Conservation (phyloP, 176 grass and related monocot genomes). For the Avena eriantha region DNA sequence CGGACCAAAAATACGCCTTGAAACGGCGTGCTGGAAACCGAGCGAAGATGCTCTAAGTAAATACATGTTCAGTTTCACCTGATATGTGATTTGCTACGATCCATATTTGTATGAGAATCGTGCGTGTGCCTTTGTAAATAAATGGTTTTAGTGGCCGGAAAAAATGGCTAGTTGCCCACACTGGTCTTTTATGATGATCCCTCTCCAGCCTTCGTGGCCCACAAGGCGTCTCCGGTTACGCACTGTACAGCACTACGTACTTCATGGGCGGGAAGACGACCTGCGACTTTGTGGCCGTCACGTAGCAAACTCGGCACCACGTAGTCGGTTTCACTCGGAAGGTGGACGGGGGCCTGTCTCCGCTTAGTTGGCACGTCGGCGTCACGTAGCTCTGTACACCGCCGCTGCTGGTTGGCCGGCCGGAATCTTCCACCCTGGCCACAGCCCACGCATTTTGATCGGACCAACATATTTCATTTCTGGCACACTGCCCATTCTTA, state of each 20-base stretch:
- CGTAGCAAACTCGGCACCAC: slow-evolving; percentile 33
- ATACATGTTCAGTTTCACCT: neutral
- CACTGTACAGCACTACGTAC: slow-evolving; percentile 34
- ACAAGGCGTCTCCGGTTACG: neutral
- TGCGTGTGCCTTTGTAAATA: neutral
- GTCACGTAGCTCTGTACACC: slow-evolving; percentile 37
- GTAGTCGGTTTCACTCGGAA: slow-evolving; percentile 22
- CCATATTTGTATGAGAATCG: neutral
- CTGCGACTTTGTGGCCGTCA: slow-evolving; percentile 38
- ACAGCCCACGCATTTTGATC: slow-evolving; percentile 13
- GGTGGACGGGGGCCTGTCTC: neutral
- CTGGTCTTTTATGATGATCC: neutral
- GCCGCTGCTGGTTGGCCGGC: neutral
- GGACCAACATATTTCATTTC: neutral
- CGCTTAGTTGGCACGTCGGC: slow-evolving; percentile 47
- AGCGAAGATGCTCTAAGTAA: too few species aligned
- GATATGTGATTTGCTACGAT: neutral
- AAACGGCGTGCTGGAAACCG: too few species aligned
- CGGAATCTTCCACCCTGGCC: slow-evolving; percentile 66
- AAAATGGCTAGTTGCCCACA: neutral
- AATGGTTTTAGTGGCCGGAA: neutral
- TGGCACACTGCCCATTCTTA: neutral
- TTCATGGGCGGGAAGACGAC: slow-evolving; percentile 3
- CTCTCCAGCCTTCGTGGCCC: neutral
- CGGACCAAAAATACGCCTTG: too few species aligned